phyloP scores from a whole-genome alignment of 371 early-diverging fungal genomes.

The Parasitella parasitica region DNA sequence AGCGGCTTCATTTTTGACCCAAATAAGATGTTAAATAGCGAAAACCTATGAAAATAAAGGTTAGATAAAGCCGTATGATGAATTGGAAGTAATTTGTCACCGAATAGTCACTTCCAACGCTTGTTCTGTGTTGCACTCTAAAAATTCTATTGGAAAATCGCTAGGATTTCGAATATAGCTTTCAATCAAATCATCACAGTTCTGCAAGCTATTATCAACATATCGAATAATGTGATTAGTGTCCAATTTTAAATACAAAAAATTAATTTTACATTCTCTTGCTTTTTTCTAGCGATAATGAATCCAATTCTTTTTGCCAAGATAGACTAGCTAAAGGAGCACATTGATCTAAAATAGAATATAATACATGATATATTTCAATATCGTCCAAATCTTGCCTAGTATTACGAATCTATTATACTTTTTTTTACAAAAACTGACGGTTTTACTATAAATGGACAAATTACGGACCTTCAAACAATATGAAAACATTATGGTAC shows the following conservation, averaged over 20 bases:
- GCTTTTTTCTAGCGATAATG: not conserved
- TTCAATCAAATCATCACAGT: conserved; percentile 1
- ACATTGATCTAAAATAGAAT: not conserved
- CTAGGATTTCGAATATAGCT: conserved; percentile 3
- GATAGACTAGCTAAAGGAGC: not conserved
- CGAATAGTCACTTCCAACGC: not conserved
- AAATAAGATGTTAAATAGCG: conserved; percentile 1
- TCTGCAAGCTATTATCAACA: not conserved
- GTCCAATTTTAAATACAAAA: not conserved
- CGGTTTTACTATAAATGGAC: not conserved
- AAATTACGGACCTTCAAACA: conserved; percentile 15
- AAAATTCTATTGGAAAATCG: not conserved
- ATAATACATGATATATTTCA: conserved; percentile 6
- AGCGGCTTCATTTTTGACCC: not conserved
- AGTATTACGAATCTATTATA: not conserved
- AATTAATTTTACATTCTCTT: not conserved
- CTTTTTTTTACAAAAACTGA: not conserved
- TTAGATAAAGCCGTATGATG: not conserved
- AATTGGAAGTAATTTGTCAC: not conserved
- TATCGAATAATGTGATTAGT: not conserved
- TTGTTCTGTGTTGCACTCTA: not conserved
- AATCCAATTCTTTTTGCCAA: conserved; percentile 3
- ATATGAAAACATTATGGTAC: not conserved
- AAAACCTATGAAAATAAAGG: not conserved
- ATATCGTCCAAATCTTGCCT: conserved; percentile 2